phyloP scores from a whole-genome alignment of 1,284 basidiomycete genomes.

The Papiliotrema laurentii region DNA sequence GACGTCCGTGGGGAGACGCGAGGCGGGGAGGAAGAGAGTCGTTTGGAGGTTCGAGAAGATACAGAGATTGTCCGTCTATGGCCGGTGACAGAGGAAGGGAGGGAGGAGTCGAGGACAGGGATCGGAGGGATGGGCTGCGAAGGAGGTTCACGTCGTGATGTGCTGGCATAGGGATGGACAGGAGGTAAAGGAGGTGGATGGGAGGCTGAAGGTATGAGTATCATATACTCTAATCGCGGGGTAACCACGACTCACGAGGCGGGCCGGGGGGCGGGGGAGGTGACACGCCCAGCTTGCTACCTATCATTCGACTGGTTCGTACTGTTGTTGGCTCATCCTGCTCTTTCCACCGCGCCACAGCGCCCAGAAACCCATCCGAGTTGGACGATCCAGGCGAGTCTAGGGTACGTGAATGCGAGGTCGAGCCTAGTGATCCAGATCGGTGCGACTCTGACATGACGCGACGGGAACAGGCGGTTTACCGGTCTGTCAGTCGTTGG shows the following conservation, averaged over 20 bases:
- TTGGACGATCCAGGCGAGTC: no score
- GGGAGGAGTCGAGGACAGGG: conserved; percentile 2
- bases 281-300: conserved; percentile 9
- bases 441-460: no score
- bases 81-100: conserved; percentile 3
- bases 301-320: conserved; percentile 16
- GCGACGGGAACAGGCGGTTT: no score
- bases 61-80: not conserved
- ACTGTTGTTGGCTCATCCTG: not conserved
- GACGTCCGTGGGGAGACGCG: not conserved
- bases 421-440: no score
- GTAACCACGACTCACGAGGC: conserved; percentile 16
- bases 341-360: conserved; percentile 10
- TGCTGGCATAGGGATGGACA: not conserved
- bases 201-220: not conserved
- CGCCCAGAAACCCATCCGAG: conserved; percentile 14
- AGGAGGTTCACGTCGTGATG: not conserved
- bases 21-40: not conserved
- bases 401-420: no score
- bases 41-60: not conserved
- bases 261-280: conserved; percentile 25
- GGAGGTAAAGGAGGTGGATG: not conserved
- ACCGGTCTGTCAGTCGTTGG: no score
- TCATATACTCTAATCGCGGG: not conserved
- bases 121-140: not conserved